Percentiles rank a stretch among this genome's conserved stretches.
Evolutionary conservation across 352 stramenopile species (phyloP).

Genomic region (Blastocystis sp.): DNA sequence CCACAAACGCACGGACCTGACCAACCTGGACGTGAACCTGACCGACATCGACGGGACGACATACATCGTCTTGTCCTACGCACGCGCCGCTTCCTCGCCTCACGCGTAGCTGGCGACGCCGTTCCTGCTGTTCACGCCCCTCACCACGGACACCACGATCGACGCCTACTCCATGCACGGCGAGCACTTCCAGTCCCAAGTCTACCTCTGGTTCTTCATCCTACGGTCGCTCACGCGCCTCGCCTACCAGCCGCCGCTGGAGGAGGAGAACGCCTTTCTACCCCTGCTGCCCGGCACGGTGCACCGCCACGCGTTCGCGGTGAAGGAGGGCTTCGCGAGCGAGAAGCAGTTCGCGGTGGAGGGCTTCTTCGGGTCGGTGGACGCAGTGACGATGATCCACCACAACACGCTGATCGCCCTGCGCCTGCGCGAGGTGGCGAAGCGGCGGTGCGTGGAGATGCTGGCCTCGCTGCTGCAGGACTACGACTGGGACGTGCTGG

Average conservation of each 20-base stretch:
- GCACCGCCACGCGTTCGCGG: neutral
- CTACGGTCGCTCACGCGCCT: slow-evolving; percentile 33
- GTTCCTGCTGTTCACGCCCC: slow-evolving; percentile 23
- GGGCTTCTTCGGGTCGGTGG: neutral
- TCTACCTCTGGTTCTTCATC: slow-evolving; percentile 60
- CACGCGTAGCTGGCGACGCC: slow-evolving; percentile 41
- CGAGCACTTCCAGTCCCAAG: slow-evolving; percentile 9
- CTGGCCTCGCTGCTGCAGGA: slow-evolving; percentile 28
- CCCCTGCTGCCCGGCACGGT: slow-evolving; percentile 5
- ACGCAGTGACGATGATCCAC: slow-evolving; percentile 29
- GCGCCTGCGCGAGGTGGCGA: neutral
- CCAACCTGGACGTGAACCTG: slow-evolving; percentile 45
- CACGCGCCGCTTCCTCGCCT: neutral
- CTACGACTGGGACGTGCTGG: slow-evolving; percentile 35
- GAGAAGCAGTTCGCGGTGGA: slow-evolving; percentile 40
- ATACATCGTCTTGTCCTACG: slow-evolving; percentile 31
- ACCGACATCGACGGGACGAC: neutral
- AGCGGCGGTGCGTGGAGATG: slow-evolving; percentile 5
- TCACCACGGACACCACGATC: slow-evolving; percentile 9
- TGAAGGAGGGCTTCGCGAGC: neutral
- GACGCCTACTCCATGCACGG: slow-evolving; percentile 36
- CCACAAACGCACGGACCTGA: slow-evolving; percentile 31
- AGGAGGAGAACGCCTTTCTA: slow-evolving; percentile 20
- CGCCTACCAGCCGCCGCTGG: slow-evolving; percentile 18
- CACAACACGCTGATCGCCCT: neutral